Base-by-base conservation (phyloP, 352 stramenopile genomes). In the Globisporangium megalacanthum region DNA sequence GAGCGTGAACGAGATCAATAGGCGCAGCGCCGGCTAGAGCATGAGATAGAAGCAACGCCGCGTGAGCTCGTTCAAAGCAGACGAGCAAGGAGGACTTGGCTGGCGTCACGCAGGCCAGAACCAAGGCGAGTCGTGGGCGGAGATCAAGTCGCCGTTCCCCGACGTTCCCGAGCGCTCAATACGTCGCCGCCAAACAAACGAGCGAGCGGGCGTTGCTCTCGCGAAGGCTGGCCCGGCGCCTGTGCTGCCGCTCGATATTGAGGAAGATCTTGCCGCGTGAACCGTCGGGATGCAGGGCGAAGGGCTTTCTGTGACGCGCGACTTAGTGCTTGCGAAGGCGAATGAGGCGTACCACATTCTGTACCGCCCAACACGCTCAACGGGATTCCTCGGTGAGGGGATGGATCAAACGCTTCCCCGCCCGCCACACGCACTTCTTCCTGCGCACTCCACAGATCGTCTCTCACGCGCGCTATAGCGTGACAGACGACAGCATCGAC, bases 221-320 rank as follows among this genome's bases (percentile, higher is more conserved):
- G n/a, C n/a, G 17, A 47, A 47, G 41, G 11, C 35, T 31, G 49
- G 49, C 31, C 35, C 35, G 33, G 10, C 35, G 14, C 49, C 49
- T n/a, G 49, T 55, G 37, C 49, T 55, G 22, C 41, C 35, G n/a
- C 33, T 31, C 22, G 49, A 54, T 35, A 54, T 54, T 35, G 49
- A 54, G 49, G 49, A 54, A 17, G 33, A 54, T 46, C 33, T 46
- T 17, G 17, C 39, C n/a, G 52, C 45, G 14, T 63, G 49, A 50
- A 29, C 53, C n/a, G 49, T 53, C 15, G 52, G 36, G 22, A 63
- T 63, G 58, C 58, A 63, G 42, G 10, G 44, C n/a, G 17, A 58
- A 13, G 37, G 49, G 14, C 22, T 52, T 10, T 49, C 49, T 48
- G 51, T 63, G 31, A 58, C 53, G 19, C 36, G 39, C 20, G 49